Evolutionary conservation across 345 rosid species (phyloP).

Genomic region (Gossypium anomalum): DNA sequence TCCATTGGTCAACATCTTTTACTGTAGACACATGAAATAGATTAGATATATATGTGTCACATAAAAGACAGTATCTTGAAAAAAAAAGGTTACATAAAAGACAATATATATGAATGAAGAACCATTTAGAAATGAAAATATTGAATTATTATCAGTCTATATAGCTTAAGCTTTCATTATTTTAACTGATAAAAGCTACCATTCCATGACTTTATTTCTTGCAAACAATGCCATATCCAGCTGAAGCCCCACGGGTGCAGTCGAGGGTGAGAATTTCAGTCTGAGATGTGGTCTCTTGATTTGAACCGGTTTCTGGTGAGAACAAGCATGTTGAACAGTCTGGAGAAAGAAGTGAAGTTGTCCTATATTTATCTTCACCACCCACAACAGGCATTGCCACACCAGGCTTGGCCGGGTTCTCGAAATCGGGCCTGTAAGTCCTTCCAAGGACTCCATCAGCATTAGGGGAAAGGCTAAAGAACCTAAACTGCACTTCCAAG

Average conservation of each 20-base stretch:
- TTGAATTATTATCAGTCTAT: too few species aligned
- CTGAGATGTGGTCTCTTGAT: not conserved
- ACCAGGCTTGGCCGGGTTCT: slow-evolving; percentile 59
- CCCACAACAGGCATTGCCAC: slow-evolving; percentile 60
- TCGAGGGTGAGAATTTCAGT: slow-evolving; percentile 35
- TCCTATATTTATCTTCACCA: slow-evolving; percentile 52
- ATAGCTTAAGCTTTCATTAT: not conserved
- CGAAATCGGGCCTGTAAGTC: slow-evolving; percentile 55
- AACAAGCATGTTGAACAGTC: slow-evolving; percentile 41
- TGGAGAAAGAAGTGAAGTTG: slow-evolving; percentile 42
- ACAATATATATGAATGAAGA: not conserved
- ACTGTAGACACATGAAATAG: too few species aligned
- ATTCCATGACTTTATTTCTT: slow-evolving; percentile 25
- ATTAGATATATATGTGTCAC: too few species aligned
- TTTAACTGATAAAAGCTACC: not conserved
- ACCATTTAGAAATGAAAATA: not conserved
- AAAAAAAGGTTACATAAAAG: not conserved
- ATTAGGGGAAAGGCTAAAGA: slow-evolving; percentile 45
- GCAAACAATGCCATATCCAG: slow-evolving; percentile 55
- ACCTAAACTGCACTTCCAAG: slow-evolving; percentile 57
- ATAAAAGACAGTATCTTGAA: not conserved
- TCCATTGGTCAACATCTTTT: too few species aligned
- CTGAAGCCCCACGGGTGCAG: slow-evolving; percentile 40
- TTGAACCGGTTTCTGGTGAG: slow-evolving; percentile 4
- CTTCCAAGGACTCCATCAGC: slow-evolving; percentile 64